Conservation (phyloP, 2,329 filamentous ascomycete genomes). For the Alternaria brassicicola region DNA sequence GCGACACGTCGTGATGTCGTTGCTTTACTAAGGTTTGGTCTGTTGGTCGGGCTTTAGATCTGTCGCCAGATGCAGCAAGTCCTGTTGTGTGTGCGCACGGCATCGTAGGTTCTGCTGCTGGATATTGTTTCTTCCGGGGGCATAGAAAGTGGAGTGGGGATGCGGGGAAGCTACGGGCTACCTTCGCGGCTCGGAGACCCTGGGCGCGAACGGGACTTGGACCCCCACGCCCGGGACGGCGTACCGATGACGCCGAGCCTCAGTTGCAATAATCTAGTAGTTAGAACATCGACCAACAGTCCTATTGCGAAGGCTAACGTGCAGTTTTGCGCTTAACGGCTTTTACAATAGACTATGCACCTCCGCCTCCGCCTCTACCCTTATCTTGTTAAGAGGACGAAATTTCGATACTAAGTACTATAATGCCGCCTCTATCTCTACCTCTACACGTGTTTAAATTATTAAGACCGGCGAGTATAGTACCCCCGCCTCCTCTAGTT, state of each 20-base stretch:
- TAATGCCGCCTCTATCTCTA: not conserved
- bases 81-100: not conserved
- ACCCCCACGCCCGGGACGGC: too few species aligned
- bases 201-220: not conserved
- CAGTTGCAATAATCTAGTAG: not conserved
- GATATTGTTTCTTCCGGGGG: not conserved
- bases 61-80: not conserved
- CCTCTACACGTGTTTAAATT: constrained; percentile 2
- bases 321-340: not conserved
- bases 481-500: not conserved
- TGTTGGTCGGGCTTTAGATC: not conserved
- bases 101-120: not conserved
- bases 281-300: not conserved
- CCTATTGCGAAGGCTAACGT: not conserved
- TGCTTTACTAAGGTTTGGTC: not conserved
- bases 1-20: not conserved
- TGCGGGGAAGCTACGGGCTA: not conserved
- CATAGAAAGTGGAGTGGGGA: not conserved
- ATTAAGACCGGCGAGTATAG: not conserved
- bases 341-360: constrained; percentile 2
- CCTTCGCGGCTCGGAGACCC: not conserved
- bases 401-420: not conserved
- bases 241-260: too few species aligned
- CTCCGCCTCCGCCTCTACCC: constrained; percentile 9
- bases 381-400: not conserved